These are phyloP conservation scores for Brassica nigra DNA, from an alignment of 345 rosid genomes.

Conservation along the genomic window DNA sequence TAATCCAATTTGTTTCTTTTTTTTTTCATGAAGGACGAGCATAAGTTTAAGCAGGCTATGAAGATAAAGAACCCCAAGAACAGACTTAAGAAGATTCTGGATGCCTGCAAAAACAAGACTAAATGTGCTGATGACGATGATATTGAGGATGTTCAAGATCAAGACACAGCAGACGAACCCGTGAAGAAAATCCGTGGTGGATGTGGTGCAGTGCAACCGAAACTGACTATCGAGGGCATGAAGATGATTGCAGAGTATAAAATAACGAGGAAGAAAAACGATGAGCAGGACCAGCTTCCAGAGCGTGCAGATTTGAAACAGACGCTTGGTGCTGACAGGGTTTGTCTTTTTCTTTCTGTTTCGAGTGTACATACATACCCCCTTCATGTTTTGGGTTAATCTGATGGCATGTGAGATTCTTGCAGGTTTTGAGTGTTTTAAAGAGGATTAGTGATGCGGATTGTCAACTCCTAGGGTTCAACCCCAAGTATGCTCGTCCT, in stretches of 20 bases:
- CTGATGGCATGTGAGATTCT: constrained; percentile 16
- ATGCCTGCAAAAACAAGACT: constrained; percentile 84
- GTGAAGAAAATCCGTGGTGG: constrained; percentile 85
- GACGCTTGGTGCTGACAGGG: constrained; percentile 93
- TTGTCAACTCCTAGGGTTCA: constrained; percentile 79
- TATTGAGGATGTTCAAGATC: constrained; percentile 63
- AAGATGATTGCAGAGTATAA: constrained; percentile 93
- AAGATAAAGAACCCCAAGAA: constrained; percentile 90
- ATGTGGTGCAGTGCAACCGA: constrained; percentile 93
- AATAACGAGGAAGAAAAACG: constrained; percentile 69
- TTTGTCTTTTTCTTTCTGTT: constrained; percentile 23
- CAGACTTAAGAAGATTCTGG: constrained; percentile 83
- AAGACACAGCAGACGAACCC: constrained; percentile 72
- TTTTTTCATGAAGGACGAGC: constrained; percentile 71
- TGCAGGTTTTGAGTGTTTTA: constrained; percentile 84
- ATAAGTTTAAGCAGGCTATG: constrained; percentile 91
- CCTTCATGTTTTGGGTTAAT: constrained; percentile 10
- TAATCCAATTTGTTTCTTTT: constrained; percentile 32
- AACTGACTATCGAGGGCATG: constrained; percentile 91
- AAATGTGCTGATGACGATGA: constrained; percentile 94
- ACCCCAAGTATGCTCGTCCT: constrained; percentile 97
- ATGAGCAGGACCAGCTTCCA: constrained; percentile 91
- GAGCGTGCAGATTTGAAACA: constrained; percentile 96
- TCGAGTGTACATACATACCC: not conserved
- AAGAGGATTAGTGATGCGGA: constrained; percentile 97